phyloP scores from a whole-genome alignment of 2,329 filamentous ascomycete species.

The Phoma sp. region DNA sequence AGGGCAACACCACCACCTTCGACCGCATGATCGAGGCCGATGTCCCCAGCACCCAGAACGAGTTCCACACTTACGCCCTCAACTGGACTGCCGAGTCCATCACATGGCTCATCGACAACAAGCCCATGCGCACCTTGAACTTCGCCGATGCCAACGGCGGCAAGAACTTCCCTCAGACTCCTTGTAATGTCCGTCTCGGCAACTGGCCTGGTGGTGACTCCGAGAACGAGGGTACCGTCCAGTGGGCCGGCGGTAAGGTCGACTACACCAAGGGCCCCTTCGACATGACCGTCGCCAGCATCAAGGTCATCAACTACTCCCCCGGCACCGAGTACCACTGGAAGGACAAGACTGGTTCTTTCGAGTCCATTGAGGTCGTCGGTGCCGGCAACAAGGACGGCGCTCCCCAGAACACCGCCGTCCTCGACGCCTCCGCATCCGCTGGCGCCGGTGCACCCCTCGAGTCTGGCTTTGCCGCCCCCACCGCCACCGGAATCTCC shows the following conservation, averaged over 20 bases:
- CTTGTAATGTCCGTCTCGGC: constrained; percentile 65
- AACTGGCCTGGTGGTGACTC: constrained; percentile 59
- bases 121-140: constrained; percentile 68
- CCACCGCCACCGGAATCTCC: constrained; percentile 21
- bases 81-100: constrained; percentile 73
- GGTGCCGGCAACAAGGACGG: constrained; percentile 44
- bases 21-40: constrained; percentile 71
- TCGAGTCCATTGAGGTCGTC: constrained; percentile 57
- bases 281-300: constrained; percentile 60
- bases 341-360: constrained; percentile 57
- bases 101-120: constrained; percentile 74
- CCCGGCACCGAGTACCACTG: constrained; percentile 60
- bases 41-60: constrained; percentile 63
- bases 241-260: constrained; percentile 70
- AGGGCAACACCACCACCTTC: constrained; percentile 72
- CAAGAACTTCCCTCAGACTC: constrained; percentile 76
- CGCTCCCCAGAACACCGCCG: constrained; percentile 35
- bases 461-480: constrained; percentile 34
- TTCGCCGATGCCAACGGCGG: constrained; percentile 65
- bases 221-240: constrained; percentile 64
- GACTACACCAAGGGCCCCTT: constrained; percentile 58
- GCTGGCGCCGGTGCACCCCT: constrained; percentile 35
- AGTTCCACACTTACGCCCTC: constrained; percentile 73
- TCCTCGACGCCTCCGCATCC: constrained; percentile 37
- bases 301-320: constrained; percentile 62